Evolutionary conservation across 2,329 filamentous ascomycete genomes (phyloP).

Genomic region (Botrytis squamosa): DNA sequence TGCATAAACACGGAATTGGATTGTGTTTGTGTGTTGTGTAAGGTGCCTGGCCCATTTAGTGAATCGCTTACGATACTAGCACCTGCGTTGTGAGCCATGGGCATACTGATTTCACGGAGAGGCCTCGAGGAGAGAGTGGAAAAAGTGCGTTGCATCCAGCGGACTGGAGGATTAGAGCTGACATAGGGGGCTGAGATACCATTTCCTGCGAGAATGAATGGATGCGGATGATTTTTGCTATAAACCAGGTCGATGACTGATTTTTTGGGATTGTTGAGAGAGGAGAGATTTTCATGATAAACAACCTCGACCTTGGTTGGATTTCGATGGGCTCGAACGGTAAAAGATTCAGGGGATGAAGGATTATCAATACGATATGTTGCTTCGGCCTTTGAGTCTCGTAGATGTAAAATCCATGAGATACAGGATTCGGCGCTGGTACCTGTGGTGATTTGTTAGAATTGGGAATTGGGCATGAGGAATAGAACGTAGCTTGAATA

Average conservation of each 20-base stretch:
- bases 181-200: conserved; percentile 24
- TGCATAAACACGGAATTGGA: conserved; percentile 25
- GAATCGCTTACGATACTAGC: conserved; percentile 25
- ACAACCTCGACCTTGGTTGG: conserved; percentile 24
- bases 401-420: conserved; percentile 24
- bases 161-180: conserved; percentile 25
- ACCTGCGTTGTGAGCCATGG: conserved; percentile 29
- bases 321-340: conserved; percentile 26
- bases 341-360: conserved; percentile 26
- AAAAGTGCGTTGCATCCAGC: conserved; percentile 32
- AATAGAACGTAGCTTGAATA: not conserved
- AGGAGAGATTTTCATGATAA: conserved; percentile 27
- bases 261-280: conserved; percentile 27
- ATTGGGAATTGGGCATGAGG: not conserved
- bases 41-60: conserved; percentile 21
- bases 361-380: conserved; percentile 27
- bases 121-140: conserved; percentile 26
- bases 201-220: conserved; percentile 30
- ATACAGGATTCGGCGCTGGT: conserved; percentile 25
- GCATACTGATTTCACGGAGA: conserved; percentile 30
- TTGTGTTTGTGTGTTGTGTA: conserved; percentile 31
- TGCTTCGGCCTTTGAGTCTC: conserved; percentile 29
- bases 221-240: conserved; percentile 24
- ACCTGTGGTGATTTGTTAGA: not conserved
- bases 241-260: conserved; percentile 27